These are phyloP conservation scores for Aphanocladium album DNA, from an alignment of 2,329 filamentous ascomycete genomes.

Conservation along the genomic window DNA sequence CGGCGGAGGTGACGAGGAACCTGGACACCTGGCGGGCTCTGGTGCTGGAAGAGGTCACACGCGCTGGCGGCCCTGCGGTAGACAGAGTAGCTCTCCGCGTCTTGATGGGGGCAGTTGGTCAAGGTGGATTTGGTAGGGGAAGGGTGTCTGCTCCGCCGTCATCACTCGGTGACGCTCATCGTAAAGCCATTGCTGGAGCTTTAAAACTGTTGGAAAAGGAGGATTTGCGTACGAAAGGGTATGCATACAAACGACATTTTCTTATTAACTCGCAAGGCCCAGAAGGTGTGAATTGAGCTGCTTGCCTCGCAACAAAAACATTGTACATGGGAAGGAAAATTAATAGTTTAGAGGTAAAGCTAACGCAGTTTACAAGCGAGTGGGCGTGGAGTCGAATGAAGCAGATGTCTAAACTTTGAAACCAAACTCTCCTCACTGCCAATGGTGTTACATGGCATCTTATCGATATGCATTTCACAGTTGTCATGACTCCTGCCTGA, in stretches of 20 bases:
- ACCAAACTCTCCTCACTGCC: no score
- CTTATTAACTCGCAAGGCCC: neutral
- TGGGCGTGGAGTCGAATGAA: no score
- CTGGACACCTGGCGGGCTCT: neutral
- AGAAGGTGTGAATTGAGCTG: neutral
- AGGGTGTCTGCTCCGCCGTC: neutral
- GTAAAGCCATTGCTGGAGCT: neutral
- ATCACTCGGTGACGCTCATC: neutral
- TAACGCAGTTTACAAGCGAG: no score
- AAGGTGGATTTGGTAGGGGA: neutral
- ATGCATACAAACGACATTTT: neutral
- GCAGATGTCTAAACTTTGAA: no score
- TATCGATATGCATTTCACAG: no score
- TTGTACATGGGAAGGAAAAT: neutral
- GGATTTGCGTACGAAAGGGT: neutral
- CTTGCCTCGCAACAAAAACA: neutral
- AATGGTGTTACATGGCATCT: no score
- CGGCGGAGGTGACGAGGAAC: neutral
- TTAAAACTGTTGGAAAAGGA: neutral
- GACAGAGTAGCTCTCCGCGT: neutral
- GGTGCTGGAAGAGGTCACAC: neutral
- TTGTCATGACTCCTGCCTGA: no score
- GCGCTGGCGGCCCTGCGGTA: neutral
- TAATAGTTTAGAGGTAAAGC: neutral
- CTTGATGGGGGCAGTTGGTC: neutral